Conservation (phyloP, 192 early-diverging fungal genomes). For the Linnemannia schmuckeri region DNA sequence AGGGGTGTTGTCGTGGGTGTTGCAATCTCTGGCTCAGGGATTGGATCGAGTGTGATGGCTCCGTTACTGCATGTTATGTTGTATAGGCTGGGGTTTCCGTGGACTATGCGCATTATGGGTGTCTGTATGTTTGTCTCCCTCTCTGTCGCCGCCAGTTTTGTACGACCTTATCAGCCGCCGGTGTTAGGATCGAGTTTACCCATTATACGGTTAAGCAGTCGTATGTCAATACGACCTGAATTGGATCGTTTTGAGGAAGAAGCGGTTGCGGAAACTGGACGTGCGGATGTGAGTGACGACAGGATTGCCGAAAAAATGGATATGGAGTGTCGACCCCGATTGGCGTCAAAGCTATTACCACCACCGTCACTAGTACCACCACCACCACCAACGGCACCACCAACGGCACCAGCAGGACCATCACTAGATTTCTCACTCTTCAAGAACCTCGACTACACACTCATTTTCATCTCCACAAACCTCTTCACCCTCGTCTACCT, state of each 20-base stretch:
- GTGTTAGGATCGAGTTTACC: background rate
- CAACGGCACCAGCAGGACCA: background rate
- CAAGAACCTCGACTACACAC: background rate
- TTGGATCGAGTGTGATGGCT: constrained; percentile 19
- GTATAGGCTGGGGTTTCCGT: constrained; percentile 13
- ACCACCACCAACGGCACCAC: background rate
- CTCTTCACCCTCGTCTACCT: constrained; percentile 28
- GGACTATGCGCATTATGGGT: constrained; percentile 25
- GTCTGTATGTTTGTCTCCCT: constrained; percentile 21
- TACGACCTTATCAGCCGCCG: background rate
- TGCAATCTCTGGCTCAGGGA: constrained; percentile 22
- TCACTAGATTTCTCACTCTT: constrained; percentile 17
- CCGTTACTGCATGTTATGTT: constrained; percentile 14
- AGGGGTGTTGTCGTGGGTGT: constrained; percentile 11
- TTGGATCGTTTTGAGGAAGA: too few relatives aligned
- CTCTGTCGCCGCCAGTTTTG: background rate
- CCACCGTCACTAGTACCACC: background rate
- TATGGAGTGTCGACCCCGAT: background rate
- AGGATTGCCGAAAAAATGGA: background rate
- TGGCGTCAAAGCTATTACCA: background rate
- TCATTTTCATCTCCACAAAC: constrained; percentile 24
- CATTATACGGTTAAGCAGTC: too few relatives aligned
- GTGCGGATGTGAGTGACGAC: background rate
- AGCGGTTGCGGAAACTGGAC: background rate
- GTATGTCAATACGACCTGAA: too few relatives aligned